Percentiles rank a stretch among this genome's conserved stretches.
These are phyloP conservation scores for Leccinum disarticulatum DNA, from an alignment of 768 basidiomycete species.

Conservation along the genomic window DNA sequence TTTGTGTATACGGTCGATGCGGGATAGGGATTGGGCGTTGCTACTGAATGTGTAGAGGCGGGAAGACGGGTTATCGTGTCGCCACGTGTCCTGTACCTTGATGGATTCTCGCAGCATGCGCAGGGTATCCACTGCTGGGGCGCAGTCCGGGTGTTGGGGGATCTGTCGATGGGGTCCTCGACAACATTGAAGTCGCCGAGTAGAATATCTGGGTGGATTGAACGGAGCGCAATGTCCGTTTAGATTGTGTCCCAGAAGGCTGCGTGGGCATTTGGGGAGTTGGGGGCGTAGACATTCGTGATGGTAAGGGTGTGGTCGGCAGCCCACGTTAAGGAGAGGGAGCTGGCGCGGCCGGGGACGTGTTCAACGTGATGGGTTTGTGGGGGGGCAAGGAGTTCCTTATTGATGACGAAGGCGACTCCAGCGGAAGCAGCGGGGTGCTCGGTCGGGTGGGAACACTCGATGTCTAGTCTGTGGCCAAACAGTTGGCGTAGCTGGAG, in stretches of 20 bases:
- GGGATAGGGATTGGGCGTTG: not conserved
- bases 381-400: not conserved
- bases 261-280: constrained; percentile 25
- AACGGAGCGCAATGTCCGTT: not conserved
- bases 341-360: not conserved
- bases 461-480: not conserved
- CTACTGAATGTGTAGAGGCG: not conserved
- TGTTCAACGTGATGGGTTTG: not conserved
- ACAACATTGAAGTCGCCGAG: constrained; percentile 45
- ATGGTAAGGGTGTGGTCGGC: constrained; percentile 16
- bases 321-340: not conserved
- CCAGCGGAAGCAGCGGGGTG: not conserved
- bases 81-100: not conserved
- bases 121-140: constrained; percentile 5
- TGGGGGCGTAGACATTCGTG: constrained; percentile 39
- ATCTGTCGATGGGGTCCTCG: constrained; percentile 38
- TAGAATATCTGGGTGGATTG: constrained; percentile 28
- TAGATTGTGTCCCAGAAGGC: constrained; percentile 29
- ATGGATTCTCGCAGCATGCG: not conserved
- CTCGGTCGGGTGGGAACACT: not conserved
- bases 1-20: not conserved
- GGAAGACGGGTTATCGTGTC: not conserved
- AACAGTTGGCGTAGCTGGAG: not conserved
- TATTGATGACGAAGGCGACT: not conserved
- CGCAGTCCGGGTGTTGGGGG: constrained; percentile 25